A percentile compares a stretch with the other conserved stretches of the same genome.
Conservation (phyloP, 345 rosid species). For the Dovyalis caffra region DNA sequence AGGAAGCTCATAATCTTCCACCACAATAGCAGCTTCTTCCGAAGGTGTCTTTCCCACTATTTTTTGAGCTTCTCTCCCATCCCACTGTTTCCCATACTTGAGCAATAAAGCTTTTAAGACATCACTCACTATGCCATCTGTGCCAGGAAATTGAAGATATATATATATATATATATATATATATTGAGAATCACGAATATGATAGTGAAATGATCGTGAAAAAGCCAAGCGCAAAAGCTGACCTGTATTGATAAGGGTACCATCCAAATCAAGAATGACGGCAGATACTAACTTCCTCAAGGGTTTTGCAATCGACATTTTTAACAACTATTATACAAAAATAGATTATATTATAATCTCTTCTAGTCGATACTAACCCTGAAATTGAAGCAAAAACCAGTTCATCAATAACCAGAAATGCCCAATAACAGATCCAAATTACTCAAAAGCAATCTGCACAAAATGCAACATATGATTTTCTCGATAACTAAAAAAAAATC, state of each 20-base stretch:
- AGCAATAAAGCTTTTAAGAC: constrained; percentile 56
- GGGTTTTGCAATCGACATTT: constrained; percentile 37
- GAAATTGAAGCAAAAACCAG: background rate
- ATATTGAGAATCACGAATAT: background rate
- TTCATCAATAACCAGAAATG: background rate
- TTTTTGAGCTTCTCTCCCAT: constrained; percentile 71
- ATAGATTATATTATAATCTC: background rate
- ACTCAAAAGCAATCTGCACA: background rate
- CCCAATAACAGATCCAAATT: background rate
- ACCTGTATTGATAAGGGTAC: constrained; percentile 70
- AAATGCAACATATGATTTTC: background rate
- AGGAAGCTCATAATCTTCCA: constrained; percentile 80
- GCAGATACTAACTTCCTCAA: constrained; percentile 16
- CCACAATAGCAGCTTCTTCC: constrained; percentile 76
- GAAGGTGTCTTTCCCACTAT: constrained; percentile 66
- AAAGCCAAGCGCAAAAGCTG: background rate
- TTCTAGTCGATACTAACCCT: background rate
- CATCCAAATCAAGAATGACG: constrained; percentile 76
- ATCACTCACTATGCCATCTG: constrained; percentile 30
- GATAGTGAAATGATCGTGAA: background rate
- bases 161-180: background rate
- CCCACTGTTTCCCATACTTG: constrained; percentile 90
- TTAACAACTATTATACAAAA: background rate
- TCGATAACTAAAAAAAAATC: background rate
- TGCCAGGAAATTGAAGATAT: constrained; percentile 1